These are phyloP conservation scores for Phyllosticta citrichinensis DNA, from an alignment of 2,329 filamentous ascomycete species.

Conservation along the genomic window DNA sequence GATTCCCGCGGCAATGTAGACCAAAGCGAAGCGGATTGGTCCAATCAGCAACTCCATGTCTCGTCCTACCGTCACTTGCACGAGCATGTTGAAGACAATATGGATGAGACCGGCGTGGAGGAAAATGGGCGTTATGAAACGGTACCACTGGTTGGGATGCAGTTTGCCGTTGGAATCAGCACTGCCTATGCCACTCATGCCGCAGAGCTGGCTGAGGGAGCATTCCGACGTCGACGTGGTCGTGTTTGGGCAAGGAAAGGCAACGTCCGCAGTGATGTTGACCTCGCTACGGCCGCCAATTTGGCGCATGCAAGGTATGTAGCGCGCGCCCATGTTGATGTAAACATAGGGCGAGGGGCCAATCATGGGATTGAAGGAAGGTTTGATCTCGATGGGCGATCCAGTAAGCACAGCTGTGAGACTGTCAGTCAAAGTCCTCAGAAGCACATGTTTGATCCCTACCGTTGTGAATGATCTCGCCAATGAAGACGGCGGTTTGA, in stretches of 20 bases:
- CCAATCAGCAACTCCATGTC: conserved; percentile 93
- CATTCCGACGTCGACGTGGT: conserved; percentile 56
- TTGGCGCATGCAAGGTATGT: conserved; percentile 81
- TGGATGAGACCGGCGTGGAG: conserved; percentile 89
- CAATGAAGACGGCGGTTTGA: conserved; percentile 80
- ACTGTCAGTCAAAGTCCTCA: conserved; percentile 1
- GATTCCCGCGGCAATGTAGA: conserved; percentile 85
- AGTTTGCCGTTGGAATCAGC: conserved; percentile 42
- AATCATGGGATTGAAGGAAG: conserved; percentile 93
- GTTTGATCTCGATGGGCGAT: conserved; percentile 67
- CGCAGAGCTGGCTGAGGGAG: conserved; percentile 69
- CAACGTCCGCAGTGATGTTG: conserved; percentile 50
- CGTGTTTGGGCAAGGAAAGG: conserved; percentile 74
- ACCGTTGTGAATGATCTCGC: conserved; percentile 78
- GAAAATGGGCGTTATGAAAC: conserved; percentile 94
- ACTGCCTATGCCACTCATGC: conserved; percentile 66
- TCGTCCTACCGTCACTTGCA: conserved; percentile 79
- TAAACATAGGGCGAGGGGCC: conserved; percentile 82
- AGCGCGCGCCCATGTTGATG: conserved; percentile 95
- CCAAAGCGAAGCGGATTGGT: conserved; percentile 73
- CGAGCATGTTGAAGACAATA: conserved; percentile 87
- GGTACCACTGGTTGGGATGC: conserved; percentile 87
- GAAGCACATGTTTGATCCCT: conserved; percentile 21
- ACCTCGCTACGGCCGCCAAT: conserved; percentile 44
- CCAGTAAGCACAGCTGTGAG: conserved; percentile 62